Percentiles rank a stretch among this genome's conserved stretches.
Conservation (phyloP, 2,329 filamentous ascomycete species). For the Ophiocordyceps sinensis region DNA sequence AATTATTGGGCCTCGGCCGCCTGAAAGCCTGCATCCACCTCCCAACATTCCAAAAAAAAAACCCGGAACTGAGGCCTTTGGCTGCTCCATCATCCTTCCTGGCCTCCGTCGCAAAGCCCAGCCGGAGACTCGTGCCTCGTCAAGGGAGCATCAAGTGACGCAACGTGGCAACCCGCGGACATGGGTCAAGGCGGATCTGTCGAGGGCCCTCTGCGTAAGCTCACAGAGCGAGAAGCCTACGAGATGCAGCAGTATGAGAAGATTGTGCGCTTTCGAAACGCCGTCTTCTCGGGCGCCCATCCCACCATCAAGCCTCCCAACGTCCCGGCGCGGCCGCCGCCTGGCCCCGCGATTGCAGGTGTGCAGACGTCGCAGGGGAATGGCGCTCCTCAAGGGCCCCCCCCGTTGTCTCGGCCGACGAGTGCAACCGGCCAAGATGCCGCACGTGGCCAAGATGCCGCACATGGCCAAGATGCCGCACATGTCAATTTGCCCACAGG, state of each 20-base stretch:
- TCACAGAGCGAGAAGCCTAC: conserved; percentile 32
- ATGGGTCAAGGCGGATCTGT: conserved; percentile 14
- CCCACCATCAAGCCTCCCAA: conserved; percentile 42
- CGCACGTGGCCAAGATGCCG: not conserved
- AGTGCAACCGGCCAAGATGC: not conserved
- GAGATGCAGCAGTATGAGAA: conserved; percentile 60
- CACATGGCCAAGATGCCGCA: not conserved
- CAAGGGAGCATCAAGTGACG: not conserved
- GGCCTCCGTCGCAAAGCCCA: not conserved
- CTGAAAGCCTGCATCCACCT: not conserved
- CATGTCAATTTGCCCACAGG: not conserved
- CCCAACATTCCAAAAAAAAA: too few species aligned
- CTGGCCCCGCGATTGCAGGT: not conserved
- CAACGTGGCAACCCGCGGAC: conserved; percentile 6
- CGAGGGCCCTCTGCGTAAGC: conserved; percentile 9
- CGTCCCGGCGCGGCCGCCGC: conserved; percentile 6
- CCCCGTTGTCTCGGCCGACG: not conserved
- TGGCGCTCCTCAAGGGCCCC: not conserved
- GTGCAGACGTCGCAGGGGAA: conserved; percentile 3
- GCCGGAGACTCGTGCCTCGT: not conserved
- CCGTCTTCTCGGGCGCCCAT: conserved; percentile 65
- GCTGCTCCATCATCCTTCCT: too few species aligned
- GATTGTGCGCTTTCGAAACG: conserved; percentile 68
- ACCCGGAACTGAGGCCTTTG: too few species aligned
- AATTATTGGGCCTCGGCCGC: not conserved